A percentile compares a stretch with the other conserved stretches of the same genome.
Conservation (phyloP, 2,329 filamentous ascomycete genomes). For the Scedosporium minutisporum region DNA sequence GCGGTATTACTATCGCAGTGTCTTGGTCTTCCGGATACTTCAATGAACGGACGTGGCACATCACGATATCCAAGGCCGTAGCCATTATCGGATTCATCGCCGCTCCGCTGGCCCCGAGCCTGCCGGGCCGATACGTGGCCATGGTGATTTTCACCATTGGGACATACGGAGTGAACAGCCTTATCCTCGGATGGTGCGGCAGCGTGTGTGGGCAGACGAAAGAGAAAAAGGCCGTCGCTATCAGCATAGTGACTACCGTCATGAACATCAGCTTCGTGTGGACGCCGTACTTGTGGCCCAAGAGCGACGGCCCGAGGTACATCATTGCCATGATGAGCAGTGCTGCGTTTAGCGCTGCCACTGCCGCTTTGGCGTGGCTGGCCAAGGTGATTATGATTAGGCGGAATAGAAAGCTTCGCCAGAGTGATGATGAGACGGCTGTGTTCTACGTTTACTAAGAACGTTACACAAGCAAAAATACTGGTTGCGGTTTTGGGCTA, state of each 20-base stretch:
- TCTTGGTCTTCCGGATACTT: constrained; percentile 39
- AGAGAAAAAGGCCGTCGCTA: constrained; percentile 37
- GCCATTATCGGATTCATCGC: constrained; percentile 33
- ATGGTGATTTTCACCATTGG: constrained; percentile 33
- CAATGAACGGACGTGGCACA: constrained; percentile 40
- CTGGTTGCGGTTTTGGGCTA: too few relatives aligned
- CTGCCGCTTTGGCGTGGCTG: constrained; percentile 30
- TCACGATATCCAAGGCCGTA: constrained; percentile 30
- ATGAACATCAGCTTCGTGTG: constrained; percentile 39
- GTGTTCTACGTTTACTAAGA: not conserved
- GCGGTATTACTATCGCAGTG: constrained; percentile 32
- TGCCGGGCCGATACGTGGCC: constrained; percentile 27
- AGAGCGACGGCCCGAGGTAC: constrained; percentile 33
- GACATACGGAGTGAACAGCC: constrained; percentile 34
- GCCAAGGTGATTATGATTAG: constrained; percentile 28
- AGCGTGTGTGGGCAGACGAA: constrained; percentile 35
- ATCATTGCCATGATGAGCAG: constrained; percentile 34
- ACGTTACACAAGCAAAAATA: not conserved
- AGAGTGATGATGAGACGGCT: constrained; percentile 18
- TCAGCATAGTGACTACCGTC: constrained; percentile 39
- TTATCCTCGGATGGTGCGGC: constrained; percentile 36
- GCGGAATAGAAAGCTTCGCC: constrained; percentile 29
- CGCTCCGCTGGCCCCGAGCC: constrained; percentile 26
- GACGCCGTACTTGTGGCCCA: constrained; percentile 40
- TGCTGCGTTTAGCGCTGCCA: constrained; percentile 28